Percentiles rank a stretch among this genome's conserved stretches.
Conservation (phyloP, 345 rosid genomes). For the Angophora floribunda region DNA sequence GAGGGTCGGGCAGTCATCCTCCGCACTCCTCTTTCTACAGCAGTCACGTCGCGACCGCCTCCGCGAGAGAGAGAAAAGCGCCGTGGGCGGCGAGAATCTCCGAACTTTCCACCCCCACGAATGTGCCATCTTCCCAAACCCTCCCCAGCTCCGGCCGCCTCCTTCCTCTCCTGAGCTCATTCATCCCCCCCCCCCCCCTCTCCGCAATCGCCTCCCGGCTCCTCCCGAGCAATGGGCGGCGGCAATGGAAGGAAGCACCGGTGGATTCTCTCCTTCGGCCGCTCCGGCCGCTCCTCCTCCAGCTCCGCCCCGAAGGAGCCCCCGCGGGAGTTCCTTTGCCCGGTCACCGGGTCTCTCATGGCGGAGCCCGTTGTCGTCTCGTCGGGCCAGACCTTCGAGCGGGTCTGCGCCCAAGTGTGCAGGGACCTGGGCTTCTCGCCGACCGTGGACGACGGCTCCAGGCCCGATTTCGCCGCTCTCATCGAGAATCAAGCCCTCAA, state of each 20-base stretch:
- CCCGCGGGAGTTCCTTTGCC: slow-evolving; percentile 65
- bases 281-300: slow-evolving; percentile 11
- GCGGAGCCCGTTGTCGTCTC: slow-evolving; percentile 77
- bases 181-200: background rate
- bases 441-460: slow-evolving; percentile 27
- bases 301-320: slow-evolving; percentile 17
- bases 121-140: background rate
- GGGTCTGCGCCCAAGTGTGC: slow-evolving; percentile 57
- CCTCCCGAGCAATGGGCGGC: background rate
- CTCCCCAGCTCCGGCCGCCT: background rate
- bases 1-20: background rate
- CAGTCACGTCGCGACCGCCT: background rate
- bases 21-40: background rate
- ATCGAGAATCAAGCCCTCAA: slow-evolving; percentile 62
- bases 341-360: slow-evolving; percentile 55
- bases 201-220: background rate
- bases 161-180: background rate
- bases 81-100: background rate
- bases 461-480: slow-evolving; percentile 47
- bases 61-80: background rate
- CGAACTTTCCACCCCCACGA: background rate
- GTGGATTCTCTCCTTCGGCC: slow-evolving; percentile 40
- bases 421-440: slow-evolving; percentile 39
- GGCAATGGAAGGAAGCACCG: slow-evolving; percentile 12
- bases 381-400: slow-evolving; percentile 85